Percentiles rank a stretch among this genome's conserved stretches.
These are phyloP conservation scores for Leccinum fuscescens DNA, from an alignment of 1,284 basidiomycete species.

Conservation along the genomic window DNA sequence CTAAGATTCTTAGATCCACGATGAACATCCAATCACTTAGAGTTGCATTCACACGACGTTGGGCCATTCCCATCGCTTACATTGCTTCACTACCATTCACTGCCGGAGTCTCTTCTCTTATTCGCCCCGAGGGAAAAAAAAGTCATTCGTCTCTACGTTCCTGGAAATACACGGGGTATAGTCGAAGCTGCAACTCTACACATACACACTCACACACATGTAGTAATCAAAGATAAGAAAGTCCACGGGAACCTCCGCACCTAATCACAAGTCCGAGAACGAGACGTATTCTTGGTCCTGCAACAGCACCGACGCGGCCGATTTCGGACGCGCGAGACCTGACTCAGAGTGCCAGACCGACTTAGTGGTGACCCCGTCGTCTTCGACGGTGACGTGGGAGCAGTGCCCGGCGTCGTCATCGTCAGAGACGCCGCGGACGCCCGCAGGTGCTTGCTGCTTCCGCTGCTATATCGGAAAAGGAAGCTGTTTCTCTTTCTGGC, in stretches of 20 bases:
- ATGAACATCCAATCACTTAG: too few relatives aligned
- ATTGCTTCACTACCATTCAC: neutral
- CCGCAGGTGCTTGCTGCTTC: neutral
- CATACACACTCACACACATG: neutral
- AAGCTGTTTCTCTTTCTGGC: conserved; percentile 6
- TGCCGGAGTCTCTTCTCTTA: neutral
- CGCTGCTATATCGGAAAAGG: conserved; percentile 1
- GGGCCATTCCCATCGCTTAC: neutral
- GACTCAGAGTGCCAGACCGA: neutral
- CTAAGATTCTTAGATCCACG: too few relatives aligned
- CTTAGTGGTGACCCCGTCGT: neutral
- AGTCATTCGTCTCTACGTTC: neutral
- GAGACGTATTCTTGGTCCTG: conserved; percentile 29
- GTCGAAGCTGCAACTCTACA: neutral
- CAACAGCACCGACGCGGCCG: conserved; percentile 10
- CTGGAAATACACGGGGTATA: neutral
- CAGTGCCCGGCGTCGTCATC: neutral
- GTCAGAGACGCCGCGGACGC: neutral
- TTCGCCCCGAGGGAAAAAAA: neutral
- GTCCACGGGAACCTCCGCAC: neutral
- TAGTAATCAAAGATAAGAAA: neutral
- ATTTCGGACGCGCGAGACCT: neutral
- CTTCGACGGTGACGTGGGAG: neutral
- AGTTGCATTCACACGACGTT: neutral
- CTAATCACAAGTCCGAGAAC: conserved; percentile 27